phyloP scores from a whole-genome alignment of 768 basidiomycete genomes.

The Collybiopsis confluens region DNA sequence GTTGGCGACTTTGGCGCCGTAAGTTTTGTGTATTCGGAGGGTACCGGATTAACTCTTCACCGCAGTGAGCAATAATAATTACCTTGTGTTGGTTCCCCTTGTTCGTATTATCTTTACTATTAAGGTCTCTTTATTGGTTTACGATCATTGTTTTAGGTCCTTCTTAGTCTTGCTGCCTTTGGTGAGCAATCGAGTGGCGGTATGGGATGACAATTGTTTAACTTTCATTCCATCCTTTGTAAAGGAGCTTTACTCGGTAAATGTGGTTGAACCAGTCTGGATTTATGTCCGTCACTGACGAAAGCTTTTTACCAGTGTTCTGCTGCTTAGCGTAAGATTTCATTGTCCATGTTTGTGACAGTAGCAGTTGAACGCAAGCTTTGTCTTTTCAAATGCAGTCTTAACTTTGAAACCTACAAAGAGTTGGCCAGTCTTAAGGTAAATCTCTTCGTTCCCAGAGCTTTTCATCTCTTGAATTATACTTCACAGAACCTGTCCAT shows the following conservation, averaged over 20 bases:
- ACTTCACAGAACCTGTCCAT: slow-evolving; percentile 10
- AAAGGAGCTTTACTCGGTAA: background rate
- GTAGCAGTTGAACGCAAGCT: no score
- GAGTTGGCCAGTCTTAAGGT: slow-evolving; percentile 5
- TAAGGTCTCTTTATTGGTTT: no score
- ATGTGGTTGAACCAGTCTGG: no score
- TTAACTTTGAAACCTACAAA: background rate
- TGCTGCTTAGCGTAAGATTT: background rate
- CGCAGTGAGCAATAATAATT: slow-evolving; percentile 11
- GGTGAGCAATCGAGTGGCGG: background rate
- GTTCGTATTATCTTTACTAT: slow-evolving; percentile 5
- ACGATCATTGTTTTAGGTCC: background rate
- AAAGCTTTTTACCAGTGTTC: background rate
- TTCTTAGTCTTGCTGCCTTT: background rate
- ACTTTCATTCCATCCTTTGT: background rate
- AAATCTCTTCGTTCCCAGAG: background rate
- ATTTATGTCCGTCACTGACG: background rate
- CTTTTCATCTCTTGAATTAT: background rate
- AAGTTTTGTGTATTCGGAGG: background rate
- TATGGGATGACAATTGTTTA: no score
- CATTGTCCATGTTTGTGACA: no score
- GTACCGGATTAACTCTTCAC: background rate
- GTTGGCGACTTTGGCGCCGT: slow-evolving; percentile 7
- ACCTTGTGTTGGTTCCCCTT: background rate
- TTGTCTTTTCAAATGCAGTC: background rate